Evolutionary conservation across 1,284 basidiomycete genomes (phyloP).

Genomic region (Ustilago nuda): DNA sequence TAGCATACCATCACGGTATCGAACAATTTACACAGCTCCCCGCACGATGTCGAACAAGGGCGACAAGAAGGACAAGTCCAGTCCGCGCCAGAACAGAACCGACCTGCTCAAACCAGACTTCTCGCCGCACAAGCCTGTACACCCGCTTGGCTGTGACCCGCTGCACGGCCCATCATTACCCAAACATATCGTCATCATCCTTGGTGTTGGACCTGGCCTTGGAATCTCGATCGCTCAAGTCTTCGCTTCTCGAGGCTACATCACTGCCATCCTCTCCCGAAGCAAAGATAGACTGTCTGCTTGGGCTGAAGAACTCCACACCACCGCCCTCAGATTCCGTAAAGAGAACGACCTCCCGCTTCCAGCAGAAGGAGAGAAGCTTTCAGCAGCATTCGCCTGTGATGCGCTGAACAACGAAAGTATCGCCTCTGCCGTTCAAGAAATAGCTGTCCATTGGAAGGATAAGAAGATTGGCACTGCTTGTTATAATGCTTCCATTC

Average conservation of each 20-base stretch:
- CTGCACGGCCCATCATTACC: slow-evolving; percentile 44
- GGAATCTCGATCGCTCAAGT: slow-evolving; percentile 50
- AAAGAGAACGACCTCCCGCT: slow-evolving; percentile 1
- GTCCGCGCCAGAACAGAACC: slow-evolving; percentile 24
- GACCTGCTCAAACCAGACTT: slow-evolving; percentile 47
- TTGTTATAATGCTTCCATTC: slow-evolving; percentile 55
- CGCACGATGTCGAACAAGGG: not conserved
- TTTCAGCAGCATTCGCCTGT: slow-evolving; percentile 52
- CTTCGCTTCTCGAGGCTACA: slow-evolving; percentile 57
- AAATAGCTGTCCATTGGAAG: slow-evolving; percentile 41
- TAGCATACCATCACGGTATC: not conserved
- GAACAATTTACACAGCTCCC: not conserved
- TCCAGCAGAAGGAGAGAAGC: not conserved
- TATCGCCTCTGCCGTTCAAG: slow-evolving; percentile 30
- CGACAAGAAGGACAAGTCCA: slow-evolving; percentile 10
- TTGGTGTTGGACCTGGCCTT: slow-evolving; percentile 60
- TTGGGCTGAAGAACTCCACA: slow-evolving; percentile 43
- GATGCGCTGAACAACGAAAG: slow-evolving; percentile 48
- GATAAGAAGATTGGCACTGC: slow-evolving; percentile 52
- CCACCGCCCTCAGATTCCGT: slow-evolving; percentile 25
- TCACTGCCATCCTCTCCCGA: slow-evolving; percentile 54
- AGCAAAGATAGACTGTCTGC: slow-evolving; percentile 39
- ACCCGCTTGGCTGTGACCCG: slow-evolving; percentile 34
- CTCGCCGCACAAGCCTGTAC: slow-evolving; percentile 31
- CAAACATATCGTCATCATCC: slow-evolving; percentile 52